These are phyloP conservation scores for Gossypium laxum DNA, from an alignment of 441 rosid genomes.

Conservation along the genomic window DNA sequence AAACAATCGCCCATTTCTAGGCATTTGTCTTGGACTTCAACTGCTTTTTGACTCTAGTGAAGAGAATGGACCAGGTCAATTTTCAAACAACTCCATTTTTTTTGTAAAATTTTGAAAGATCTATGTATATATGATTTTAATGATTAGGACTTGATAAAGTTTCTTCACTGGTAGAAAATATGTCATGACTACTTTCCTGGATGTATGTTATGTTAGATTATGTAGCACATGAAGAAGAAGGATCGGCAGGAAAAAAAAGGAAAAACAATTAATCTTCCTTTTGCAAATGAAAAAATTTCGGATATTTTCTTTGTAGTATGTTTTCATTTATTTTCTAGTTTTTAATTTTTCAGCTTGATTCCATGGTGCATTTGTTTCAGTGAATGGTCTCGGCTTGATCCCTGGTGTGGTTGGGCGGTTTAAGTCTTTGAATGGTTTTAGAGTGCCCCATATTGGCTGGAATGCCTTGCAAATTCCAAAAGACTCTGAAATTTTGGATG, in stretches of 20 bases:
- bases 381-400: conserved; percentile 81
- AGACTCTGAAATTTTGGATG: conserved; percentile 71
- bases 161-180: background rate
- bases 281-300: background rate
- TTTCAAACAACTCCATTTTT: background rate
- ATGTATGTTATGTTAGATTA: background rate
- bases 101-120: background rate
- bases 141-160: background rate
- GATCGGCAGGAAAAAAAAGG: background rate
- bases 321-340: background rate
- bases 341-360: conserved; percentile 7
- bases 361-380: conserved; percentile 31
- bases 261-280: background rate
- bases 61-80: conserved; percentile 79
- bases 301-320: background rate
- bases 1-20: conserved; percentile 81
- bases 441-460: conserved; percentile 95
- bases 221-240: background rate
- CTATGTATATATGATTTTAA: background rate
- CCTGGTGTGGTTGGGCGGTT: conserved; percentile 88
- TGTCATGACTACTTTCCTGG: background rate
- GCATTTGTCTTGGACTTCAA: conserved; percentile 92
- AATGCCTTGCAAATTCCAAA: conserved; percentile 73
- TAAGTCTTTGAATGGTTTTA: conserved; percentile 62
- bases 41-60: conserved; percentile 79